phyloP scores from a whole-genome alignment of 805 yeast species.

The Metschnikowia continentalis region DNA sequence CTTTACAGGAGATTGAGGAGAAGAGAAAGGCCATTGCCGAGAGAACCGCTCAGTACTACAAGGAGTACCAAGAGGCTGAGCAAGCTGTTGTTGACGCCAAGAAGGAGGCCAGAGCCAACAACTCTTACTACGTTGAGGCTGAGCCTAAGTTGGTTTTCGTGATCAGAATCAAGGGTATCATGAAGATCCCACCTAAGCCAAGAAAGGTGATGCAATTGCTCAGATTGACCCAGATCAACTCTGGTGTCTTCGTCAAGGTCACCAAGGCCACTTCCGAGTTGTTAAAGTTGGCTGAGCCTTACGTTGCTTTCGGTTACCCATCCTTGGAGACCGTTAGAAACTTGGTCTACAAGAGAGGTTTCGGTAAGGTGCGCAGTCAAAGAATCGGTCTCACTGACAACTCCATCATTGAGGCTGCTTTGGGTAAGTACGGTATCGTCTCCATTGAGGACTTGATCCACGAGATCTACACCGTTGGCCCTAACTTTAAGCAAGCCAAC shows the following conservation, averaged over 20 bases:
- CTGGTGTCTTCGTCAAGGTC: constrained; percentile 91
- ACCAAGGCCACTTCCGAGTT: constrained; percentile 95
- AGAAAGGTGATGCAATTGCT: constrained; percentile 95
- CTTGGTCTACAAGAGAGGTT: constrained; percentile 95
- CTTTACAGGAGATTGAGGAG: constrained; percentile 39
- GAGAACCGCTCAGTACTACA: constrained; percentile 95
- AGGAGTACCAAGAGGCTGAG: constrained; percentile 91
- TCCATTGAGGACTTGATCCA: constrained; percentile 92
- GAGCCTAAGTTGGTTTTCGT: constrained; percentile 93
- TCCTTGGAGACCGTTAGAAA: constrained; percentile 86
- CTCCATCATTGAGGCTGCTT: constrained; percentile 78
- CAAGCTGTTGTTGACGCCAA: constrained; percentile 81
- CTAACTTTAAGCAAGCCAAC: constrained; percentile 98
- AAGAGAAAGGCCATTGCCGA: constrained; percentile 72
- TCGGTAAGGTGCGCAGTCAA: constrained; percentile 95
- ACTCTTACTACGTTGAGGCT: constrained; percentile 92
- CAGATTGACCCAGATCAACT: constrained; percentile 90
- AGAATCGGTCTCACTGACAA: constrained; percentile 88
- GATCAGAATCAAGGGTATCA: constrained; percentile 98
- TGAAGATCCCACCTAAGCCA: constrained; percentile 98
- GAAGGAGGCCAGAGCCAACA: constrained; percentile 92
- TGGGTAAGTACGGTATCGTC: constrained; percentile 90
- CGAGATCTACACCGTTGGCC: constrained; percentile 95
- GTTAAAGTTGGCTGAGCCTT: constrained; percentile 91
- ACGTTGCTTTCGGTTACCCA: constrained; percentile 98